These are phyloP conservation scores for Backusella mclennaniae DNA, from an alignment of 192 early-diverging fungal genomes.

Conservation along the genomic window DNA sequence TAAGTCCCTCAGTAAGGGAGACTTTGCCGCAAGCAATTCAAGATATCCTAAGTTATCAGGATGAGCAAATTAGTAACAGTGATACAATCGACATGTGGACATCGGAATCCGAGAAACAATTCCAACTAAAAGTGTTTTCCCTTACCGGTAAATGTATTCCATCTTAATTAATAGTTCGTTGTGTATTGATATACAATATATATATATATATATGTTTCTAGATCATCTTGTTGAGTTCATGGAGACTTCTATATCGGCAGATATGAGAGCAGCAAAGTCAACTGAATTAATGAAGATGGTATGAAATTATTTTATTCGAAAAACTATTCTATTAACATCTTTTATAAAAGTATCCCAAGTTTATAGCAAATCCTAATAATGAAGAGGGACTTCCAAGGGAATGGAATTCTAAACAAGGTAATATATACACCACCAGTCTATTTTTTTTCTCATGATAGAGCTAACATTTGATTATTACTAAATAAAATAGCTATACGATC, in stretches of 20 bases:
- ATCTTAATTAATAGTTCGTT: not conserved
- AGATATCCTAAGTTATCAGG: conserved; percentile 22
- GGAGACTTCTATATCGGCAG: conserved; percentile 31
- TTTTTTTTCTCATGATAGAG: not conserved
- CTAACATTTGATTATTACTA: not conserved
- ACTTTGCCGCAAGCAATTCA: conserved; percentile 25
- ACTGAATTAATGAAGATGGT: conserved; percentile 38
- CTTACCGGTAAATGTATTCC: conserved; percentile 18
- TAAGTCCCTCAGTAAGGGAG: conserved; percentile 3
- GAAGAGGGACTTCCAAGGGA: conserved; percentile 20
- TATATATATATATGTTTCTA: not conserved
- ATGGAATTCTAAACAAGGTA: conserved; percentile 35
- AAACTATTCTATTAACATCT: not conserved
- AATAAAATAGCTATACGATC: conserved; percentile 15
- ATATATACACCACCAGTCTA: not conserved
- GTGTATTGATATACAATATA: not conserved
- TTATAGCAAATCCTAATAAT: not conserved
- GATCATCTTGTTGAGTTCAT: conserved; percentile 33
- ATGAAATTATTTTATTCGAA: not conserved
- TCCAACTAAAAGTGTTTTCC: conserved; percentile 13
- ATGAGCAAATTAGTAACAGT: not conserved
- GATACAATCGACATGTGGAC: conserved; percentile 19
- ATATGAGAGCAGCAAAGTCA: conserved; percentile 29
- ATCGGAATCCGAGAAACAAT: conserved; percentile 10
- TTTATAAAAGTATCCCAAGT: conserved; percentile 26